Evolutionary conservation across 2,329 filamentous ascomycete genomes (phyloP), one percentile per base, ranked within the genome.

Genomic region (Diaporthe sp.): DNA sequence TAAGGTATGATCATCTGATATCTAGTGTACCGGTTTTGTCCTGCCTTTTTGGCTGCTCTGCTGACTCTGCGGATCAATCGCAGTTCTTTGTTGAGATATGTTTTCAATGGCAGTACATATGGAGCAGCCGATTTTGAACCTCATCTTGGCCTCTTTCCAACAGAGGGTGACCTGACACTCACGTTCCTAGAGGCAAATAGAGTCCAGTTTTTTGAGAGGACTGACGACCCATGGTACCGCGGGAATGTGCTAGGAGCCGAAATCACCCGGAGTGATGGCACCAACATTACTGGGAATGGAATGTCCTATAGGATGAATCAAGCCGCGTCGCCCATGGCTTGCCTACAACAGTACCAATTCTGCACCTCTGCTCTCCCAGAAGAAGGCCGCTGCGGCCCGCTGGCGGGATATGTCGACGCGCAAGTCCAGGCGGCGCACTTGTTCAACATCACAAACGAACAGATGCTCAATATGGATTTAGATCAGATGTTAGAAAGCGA

Each of bases 331-430:
- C 60, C 60, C 25, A 5, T 65, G 60, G 60, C 28, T 8, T 65
- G 60, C 60, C 39, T 47, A 22, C 60, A 9, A 31, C 39, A 65
- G 42, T 47, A 31, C 25, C 60, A 65, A 15, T 65, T 65, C 39
- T 65, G 60, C 42, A 65, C 47, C 25, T 15, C 60, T 34, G 61
- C 61, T 39, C 61, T 65, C 3, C 61, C 42, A 4, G 61, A 65
- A 22, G 42, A 49, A 49, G 8, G 42, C 7, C 61, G 61, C 42
- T 65, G 61, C 17, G 61, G 61, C 25, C 61, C 25, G 42, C 42
- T 65, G 7, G 25, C 42, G 17, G 9, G 61, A 17, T 34, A 6
- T 1, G 4, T 34, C 25, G 61, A 65, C 42, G 61, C 61, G 13
- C 61, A 65, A 9, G 1, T 4, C 61, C 22, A 15, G 7, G 25